These are phyloP conservation scores for Vaccinium macrocarpon DNA, from an alignment of 148 eudicot species.

Conservation along the genomic window DNA sequence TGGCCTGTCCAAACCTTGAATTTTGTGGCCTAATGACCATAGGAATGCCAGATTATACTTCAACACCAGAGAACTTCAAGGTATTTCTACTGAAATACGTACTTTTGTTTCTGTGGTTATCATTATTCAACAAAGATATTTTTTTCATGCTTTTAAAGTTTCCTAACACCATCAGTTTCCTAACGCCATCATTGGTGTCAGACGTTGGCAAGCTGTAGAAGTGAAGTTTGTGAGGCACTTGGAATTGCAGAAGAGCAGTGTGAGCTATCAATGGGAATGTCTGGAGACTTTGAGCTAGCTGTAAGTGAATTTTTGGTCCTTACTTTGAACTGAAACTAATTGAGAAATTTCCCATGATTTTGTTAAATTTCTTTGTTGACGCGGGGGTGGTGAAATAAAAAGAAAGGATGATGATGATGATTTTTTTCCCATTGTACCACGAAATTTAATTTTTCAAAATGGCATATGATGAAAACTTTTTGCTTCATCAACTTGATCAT, in stretches of 20 bases:
- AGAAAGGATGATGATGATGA: neutral
- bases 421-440: neutral
- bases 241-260: constrained; percentile 80
- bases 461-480: neutral
- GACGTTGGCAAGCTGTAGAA: constrained; percentile 76
- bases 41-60: constrained; percentile 94
- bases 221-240: constrained; percentile 73
- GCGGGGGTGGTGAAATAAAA: neutral
- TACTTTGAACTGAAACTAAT: neutral
- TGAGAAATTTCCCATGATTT: neutral
- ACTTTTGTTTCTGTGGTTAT: constrained; percentile 1
- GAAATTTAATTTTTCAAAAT: neutral
- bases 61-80: constrained; percentile 98
- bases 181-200: constrained; percentile 34
- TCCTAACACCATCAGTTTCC: neutral
- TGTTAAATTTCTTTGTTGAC: neutral
- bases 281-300: constrained; percentile 95
- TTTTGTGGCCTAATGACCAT: constrained; percentile 96
- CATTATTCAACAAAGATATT: too few species aligned
- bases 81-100: constrained; percentile 21
- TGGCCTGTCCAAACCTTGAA: constrained; percentile 81
- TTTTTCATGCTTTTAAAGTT: constrained; percentile 15
- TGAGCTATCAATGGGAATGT: constrained; percentile 99
- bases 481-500: neutral
- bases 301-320: constrained; percentile 39